Evolutionary conservation across 306 rosid genomes (phyloP).

Genomic region (Cyclanthera cordifolia): DNA sequence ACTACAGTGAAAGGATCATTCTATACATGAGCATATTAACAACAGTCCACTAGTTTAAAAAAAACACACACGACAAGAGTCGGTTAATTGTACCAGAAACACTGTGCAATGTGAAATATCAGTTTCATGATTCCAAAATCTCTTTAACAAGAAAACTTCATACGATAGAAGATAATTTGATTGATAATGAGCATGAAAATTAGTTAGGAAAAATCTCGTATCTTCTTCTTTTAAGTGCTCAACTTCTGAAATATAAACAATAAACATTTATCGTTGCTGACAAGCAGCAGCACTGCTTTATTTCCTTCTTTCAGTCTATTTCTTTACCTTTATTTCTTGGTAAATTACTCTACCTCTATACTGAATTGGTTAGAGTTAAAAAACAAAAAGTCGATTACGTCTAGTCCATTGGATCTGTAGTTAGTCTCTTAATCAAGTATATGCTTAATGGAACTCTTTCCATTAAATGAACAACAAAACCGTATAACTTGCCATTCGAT

Average conservation of each 20-base stretch:
- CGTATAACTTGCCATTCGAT: background rate
- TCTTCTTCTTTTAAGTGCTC: background rate
- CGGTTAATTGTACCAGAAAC: background rate
- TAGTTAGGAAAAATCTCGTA: background rate
- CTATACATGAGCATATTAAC: conserved; percentile 1
- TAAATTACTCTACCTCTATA: background rate
- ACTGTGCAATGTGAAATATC: conserved; percentile 2
- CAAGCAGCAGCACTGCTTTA: background rate
- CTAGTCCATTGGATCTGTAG: background rate
- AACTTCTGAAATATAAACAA: background rate
- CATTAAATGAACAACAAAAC: background rate
- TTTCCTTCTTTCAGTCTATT: background rate
- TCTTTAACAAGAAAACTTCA: background rate
- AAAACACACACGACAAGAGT: background rate
- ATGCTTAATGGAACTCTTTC: background rate
- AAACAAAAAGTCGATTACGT: background rate
- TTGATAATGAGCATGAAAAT: background rate
- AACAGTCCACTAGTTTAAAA: too few species aligned
- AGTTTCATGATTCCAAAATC: background rate
- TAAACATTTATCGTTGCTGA: background rate
- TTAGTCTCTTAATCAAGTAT: background rate
- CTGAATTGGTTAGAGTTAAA: background rate
- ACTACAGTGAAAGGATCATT: background rate
- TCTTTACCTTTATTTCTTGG: background rate
- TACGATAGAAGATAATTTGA: background rate